These are phyloP conservation scores for Exsudoporus frostii DNA, from an alignment of 768 basidiomycete genomes.

Conservation along the genomic window DNA sequence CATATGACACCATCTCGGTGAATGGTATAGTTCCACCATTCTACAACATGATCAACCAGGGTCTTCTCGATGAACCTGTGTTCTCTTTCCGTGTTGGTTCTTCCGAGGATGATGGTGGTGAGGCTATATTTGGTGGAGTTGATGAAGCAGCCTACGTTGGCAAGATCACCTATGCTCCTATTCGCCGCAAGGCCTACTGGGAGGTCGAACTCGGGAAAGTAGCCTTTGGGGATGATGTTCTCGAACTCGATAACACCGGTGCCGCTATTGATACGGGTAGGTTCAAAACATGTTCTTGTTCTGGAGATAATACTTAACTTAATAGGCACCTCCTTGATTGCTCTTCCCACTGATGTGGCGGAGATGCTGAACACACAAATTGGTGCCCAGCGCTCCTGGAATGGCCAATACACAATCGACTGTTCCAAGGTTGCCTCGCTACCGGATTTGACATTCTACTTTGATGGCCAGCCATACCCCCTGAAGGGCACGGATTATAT, in stretches of 20 bases:
- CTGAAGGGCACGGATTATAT: constrained; percentile 86
- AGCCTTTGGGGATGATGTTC: constrained; percentile 76
- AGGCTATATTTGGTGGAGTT: constrained; percentile 89
- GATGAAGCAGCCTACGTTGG: constrained; percentile 77
- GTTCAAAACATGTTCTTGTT: constrained; percentile 9
- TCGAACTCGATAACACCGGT: constrained; percentile 92
- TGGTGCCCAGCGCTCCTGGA: constrained; percentile 93
- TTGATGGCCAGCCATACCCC: constrained; percentile 75
- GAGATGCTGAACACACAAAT: constrained; percentile 97
- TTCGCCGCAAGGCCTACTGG: constrained; percentile 97
- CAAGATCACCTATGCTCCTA: constrained; percentile 79
- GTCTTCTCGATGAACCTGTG: constrained; percentile 77
- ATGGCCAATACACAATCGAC: constrained; percentile 90
- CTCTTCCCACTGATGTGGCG: constrained; percentile 88
- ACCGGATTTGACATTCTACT: constrained; percentile 81
- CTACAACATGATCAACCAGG: constrained; percentile 85
- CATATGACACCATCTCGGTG: constrained; percentile 92
- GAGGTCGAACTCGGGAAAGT: constrained; percentile 93
- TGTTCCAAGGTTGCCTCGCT: constrained; percentile 81
- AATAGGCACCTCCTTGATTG: constrained; percentile 88
- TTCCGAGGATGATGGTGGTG: constrained; percentile 86
- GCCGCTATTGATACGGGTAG: constrained; percentile 87
- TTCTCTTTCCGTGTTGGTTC: constrained; percentile 93
- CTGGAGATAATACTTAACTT: constrained; percentile 2
- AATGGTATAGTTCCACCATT: constrained; percentile 92